Conservation (phyloP, 352 stramenopile genomes). For the Globisporangium cylindrosporum region DNA sequence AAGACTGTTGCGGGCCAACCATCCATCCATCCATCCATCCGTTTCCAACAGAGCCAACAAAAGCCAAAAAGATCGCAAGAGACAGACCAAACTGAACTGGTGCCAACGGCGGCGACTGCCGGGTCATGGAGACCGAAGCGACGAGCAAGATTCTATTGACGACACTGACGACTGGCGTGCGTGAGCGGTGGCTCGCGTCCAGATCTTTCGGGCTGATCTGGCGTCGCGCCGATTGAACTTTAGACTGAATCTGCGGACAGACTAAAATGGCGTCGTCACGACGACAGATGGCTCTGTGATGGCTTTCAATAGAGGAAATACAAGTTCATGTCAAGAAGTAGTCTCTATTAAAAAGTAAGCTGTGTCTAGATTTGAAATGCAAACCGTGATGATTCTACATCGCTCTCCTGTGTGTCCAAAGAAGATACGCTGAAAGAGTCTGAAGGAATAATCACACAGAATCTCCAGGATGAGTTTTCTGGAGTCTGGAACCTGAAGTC, state of each 20-base stretch:
- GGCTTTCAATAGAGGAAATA: neutral
- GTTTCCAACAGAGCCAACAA: neutral
- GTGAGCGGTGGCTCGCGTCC: neutral
- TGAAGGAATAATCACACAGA: neutral
- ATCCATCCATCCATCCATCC: neutral
- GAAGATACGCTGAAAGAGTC: neutral
- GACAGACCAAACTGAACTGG: constrained; percentile 1
- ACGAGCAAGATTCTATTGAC: neutral
- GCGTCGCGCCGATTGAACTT: neutral
- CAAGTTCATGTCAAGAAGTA: neutral
- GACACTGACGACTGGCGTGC: neutral
- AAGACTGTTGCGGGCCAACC: neutral
- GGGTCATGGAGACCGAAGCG: neutral
- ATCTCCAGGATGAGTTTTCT: neutral
- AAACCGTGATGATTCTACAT: neutral
- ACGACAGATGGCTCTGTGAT: neutral
- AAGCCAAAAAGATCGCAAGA: constrained; percentile 1
- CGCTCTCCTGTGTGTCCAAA: neutral
- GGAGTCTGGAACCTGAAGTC: constrained; percentile 1
- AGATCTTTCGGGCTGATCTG: neutral
- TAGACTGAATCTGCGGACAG: neutral
- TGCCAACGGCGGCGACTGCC: neutral
- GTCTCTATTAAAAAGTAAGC: neutral
- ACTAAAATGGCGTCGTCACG: neutral
- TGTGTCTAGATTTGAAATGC: neutral